These are phyloP conservation scores for Phytopythium ostracodes DNA, from an alignment of 352 stramenopile species.

Conservation along the genomic window DNA sequence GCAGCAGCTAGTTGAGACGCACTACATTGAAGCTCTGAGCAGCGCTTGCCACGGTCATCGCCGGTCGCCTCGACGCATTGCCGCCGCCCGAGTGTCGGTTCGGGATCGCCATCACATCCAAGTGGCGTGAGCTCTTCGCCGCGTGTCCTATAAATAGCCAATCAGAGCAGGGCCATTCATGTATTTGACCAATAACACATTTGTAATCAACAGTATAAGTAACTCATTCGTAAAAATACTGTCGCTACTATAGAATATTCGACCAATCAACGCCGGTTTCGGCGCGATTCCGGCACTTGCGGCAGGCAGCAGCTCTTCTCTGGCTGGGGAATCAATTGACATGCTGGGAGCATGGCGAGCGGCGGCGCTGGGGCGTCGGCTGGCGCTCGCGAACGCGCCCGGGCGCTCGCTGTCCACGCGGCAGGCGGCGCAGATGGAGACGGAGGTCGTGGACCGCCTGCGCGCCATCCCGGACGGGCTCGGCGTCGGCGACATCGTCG, in stretches of 20 bases:
- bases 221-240: background rate
- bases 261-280: slow-evolving; percentile 9
- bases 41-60: slow-evolving; percentile 6
- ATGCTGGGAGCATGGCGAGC: slow-evolving; percentile 20
- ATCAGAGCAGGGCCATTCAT: background rate
- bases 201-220: background rate
- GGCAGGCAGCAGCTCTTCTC: background rate
- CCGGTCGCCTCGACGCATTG: background rate
- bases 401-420: slow-evolving; percentile 54
- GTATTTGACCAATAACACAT: slow-evolving; percentile 6
- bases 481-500: slow-evolving; percentile 68
- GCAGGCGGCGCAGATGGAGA: slow-evolving; percentile 64
- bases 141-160: background rate
- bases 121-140: background rate
- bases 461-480: slow-evolving; percentile 66
- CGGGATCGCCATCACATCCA: slow-evolving; percentile 1
- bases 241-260: background rate
- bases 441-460: slow-evolving; percentile 69
- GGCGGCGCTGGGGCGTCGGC: slow-evolving; percentile 10
- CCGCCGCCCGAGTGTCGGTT: slow-evolving; percentile 5
- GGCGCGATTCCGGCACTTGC: background rate
- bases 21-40: background rate
- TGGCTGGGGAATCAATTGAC: slow-evolving; percentile 5
- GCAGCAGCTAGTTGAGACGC: background rate
- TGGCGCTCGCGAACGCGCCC: slow-evolving; percentile 17